Conservation (phyloP, 805 yeast genomes). For the Nakazawaea peltata region DNA sequence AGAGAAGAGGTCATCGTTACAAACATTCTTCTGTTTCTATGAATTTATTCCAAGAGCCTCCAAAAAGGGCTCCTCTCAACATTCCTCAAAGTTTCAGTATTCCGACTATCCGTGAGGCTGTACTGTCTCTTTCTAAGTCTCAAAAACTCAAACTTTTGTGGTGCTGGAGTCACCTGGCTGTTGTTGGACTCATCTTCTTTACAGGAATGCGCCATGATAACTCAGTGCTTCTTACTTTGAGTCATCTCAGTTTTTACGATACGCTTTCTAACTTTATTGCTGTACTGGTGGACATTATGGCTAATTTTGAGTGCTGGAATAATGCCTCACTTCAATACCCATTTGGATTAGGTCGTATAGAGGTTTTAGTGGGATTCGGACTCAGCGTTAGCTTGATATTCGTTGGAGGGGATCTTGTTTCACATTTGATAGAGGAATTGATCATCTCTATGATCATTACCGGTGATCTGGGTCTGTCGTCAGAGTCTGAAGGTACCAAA, state of each 20-base stretch:
- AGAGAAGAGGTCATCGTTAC: conserved; percentile 89
- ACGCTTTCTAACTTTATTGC: conserved; percentile 66
- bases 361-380: conserved; percentile 83
- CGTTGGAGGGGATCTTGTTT: conserved; percentile 83
- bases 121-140: conserved; percentile 44
- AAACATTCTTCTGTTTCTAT: conserved; percentile 94
- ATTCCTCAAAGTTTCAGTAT: conserved; percentile 63
- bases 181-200: conserved; percentile 49
- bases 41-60: conserved; percentile 93
- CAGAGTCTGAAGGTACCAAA: conserved; percentile 13
- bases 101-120: conserved; percentile 60
- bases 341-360: conserved; percentile 88
- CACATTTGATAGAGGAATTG: conserved; percentile 79
- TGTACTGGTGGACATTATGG: conserved; percentile 67
- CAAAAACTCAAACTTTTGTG: conserved; percentile 56
- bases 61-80: conserved; percentile 54
- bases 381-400: conserved; percentile 76
- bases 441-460: conserved; percentile 35
- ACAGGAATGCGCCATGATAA: conserved; percentile 52
- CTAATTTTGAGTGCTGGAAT: conserved; percentile 92
- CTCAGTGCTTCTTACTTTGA: conserved; percentile 61
- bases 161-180: conserved; percentile 47
- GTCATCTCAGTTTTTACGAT: conserved; percentile 85
- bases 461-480: conserved; percentile 14
- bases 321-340: conserved; percentile 77